Percentiles rank a stretch among this genome's conserved stretches.
These are phyloP conservation scores for Amylocarpus encephaloides DNA, from an alignment of 2,329 filamentous ascomycete species.

Conservation along the genomic window DNA sequence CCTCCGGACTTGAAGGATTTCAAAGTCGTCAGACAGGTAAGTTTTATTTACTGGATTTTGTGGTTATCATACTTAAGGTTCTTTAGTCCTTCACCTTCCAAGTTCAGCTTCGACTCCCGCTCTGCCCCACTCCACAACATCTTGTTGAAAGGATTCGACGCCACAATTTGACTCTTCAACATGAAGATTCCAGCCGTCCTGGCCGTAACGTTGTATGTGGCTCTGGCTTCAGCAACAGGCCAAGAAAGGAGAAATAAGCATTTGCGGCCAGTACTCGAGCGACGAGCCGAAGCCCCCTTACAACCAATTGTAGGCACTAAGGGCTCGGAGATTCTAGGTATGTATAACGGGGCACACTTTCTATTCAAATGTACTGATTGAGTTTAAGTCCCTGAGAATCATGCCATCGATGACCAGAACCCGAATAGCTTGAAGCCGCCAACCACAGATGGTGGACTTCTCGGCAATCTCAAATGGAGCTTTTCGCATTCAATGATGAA, in stretches of 20 bases:
- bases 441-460: constrained; percentile 1
- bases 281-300: not conserved
- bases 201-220: not conserved
- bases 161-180: not conserved
- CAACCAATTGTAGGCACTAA: constrained; percentile 4
- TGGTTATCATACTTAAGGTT: not conserved
- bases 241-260: constrained; percentile 2
- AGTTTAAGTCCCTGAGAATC: not conserved
- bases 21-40: not conserved
- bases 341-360: no score
- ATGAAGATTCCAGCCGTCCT: not conserved
- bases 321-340: constrained; percentile 1
- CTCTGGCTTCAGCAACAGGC: not conserved
- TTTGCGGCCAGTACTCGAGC: constrained; percentile 1
- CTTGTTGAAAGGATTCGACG: not conserved
- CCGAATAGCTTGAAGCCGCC: not conserved
- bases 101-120: not conserved
- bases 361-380: no score
- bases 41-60: not conserved
- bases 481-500: constrained; percentile 3
- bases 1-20: no score
- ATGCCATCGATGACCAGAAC: not conserved
- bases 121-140: not conserved
- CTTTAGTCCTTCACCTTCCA: not conserved
- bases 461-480: constrained; percentile 6